Evolutionary conservation across 352 stramenopile genomes (phyloP), one percentile per base, ranked within the genome.

Genomic region (Globisporangium camurandrum): DNA sequence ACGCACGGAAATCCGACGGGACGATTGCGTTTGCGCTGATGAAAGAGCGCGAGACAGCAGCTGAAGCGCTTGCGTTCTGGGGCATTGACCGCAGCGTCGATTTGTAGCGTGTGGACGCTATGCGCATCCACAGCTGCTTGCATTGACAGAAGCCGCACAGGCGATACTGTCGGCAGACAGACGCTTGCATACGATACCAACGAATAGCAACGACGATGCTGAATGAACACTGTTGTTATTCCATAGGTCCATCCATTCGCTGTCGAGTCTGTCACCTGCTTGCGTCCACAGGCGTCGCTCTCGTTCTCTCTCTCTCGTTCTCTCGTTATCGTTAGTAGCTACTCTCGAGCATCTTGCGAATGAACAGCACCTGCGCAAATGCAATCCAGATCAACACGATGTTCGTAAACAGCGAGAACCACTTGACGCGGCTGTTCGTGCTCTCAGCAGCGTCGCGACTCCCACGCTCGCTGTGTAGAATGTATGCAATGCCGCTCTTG

Each of bases 281-380:
- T n/a, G n/a, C n/a, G n/a, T n/a, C n/a, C n/a, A n/a, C n/a, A n/a
- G n/a, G n/a, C n/a, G n/a, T n/a, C n/a, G n/a, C n/a, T n/a, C n/a
- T n/a, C n/a, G n/a, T n/a, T n/a, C n/a, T n/a, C 20, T 16, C 10
- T 30, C 16, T 31, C 50, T 42, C 24, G 10, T 27, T 55, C 37
- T 26, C 41, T 28, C 33, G 23, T 24, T 52, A 17, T 12, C 31
- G 48, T 56, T 84, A 91, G 60, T 87, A 88, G 46, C 74, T 70
- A 44, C 59, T 76, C 49, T 90, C 76, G 19, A 93, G 72, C 69
- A 93, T 83, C 45, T 62, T 75, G 45, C 82, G 82, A 45, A 93
- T 88, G 69, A 89, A 90, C 49, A 93, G 54, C 37, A 93, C 78
- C 51, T 93, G 82, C n/a, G 61, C 73, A 27, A 86, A 67, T 20